phyloP scores from a whole-genome alignment of 2,329 filamentous ascomycete species.

The Westerdykella ornata region DNA sequence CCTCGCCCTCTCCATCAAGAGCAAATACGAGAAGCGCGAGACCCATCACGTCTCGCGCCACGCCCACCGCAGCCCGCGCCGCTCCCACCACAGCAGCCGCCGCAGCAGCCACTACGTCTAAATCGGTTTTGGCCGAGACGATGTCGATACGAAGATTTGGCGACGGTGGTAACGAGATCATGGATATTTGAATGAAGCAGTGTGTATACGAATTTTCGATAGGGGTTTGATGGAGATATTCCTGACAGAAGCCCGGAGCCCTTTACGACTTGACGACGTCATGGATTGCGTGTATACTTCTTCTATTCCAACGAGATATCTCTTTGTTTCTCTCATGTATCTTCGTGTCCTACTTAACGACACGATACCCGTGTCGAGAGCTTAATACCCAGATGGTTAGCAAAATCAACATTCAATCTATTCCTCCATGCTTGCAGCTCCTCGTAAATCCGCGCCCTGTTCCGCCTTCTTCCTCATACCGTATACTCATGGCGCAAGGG shows the following conservation, averaged over 20 bases:
- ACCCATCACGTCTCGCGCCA: slow-evolving; percentile 42
- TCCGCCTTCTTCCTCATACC: too few species aligned
- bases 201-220: too few species aligned
- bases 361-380: neutral
- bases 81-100: slow-evolving; percentile 35
- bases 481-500: too few species aligned
- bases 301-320: too few species aligned
- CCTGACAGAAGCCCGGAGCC: neutral
- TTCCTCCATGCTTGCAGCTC: too few species aligned
- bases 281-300: neutral
- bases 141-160: neutral
- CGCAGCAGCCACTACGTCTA: slow-evolving; percentile 30
- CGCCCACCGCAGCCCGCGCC: slow-evolving; percentile 36
- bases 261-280: neutral
- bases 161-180: neutral
- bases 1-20: slow-evolving; percentile 57
- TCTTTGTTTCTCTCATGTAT: neutral
- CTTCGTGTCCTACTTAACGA: too few species aligned
- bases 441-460: too few species aligned
- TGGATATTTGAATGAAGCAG: too few species aligned
- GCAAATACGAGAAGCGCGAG: slow-evolving; percentile 43
- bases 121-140: neutral
- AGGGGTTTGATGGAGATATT: too few species aligned
- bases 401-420: too few species aligned
- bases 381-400: slow-evolving; percentile 5